phyloP scores from a whole-genome alignment of 2,329 filamentous ascomycete genomes.

The Aureobasidium sp. region DNA sequence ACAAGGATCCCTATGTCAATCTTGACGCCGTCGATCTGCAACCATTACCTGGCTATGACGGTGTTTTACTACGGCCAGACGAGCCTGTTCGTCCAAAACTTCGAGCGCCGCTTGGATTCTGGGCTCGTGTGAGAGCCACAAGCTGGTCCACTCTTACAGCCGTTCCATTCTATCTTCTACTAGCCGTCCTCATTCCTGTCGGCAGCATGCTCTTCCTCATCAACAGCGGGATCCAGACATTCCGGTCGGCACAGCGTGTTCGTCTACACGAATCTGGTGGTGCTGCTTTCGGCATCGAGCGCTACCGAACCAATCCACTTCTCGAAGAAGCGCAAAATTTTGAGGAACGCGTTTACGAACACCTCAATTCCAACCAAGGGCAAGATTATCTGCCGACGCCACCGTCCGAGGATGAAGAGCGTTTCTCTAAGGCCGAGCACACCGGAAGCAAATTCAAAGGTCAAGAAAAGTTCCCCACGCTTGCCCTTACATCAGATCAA shows the following conservation, averaged over 20 bases:
- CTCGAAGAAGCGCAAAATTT: conserved; percentile 67
- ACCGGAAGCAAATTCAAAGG: conserved; percentile 1
- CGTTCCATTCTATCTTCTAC: conserved; percentile 57
- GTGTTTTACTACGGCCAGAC: conserved; percentile 65
- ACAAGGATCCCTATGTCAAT: conserved; percentile 69
- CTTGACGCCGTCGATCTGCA: conserved; percentile 62
- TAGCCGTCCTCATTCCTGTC: conserved; percentile 67
- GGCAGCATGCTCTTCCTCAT: conserved; percentile 64
- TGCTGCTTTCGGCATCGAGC: conserved; percentile 58
- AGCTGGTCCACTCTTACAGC: conserved; percentile 40
- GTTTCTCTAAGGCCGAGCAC: not conserved
- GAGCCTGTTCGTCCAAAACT: conserved; percentile 50
- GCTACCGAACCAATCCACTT: conserved; percentile 69
- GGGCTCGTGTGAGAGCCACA: conserved; percentile 20
- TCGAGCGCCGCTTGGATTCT: conserved; percentile 18
- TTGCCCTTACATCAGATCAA: conserved; percentile 73
- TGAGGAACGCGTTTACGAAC: conserved; percentile 71
- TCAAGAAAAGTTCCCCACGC: conserved; percentile 47
- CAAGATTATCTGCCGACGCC: conserved; percentile 61
- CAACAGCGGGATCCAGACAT: conserved; percentile 70
- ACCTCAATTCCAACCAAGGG: conserved; percentile 54
- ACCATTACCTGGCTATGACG: conserved; percentile 64
- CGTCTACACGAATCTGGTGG: conserved; percentile 59
- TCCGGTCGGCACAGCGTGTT: conserved; percentile 68
- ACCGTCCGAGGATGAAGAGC: conserved; percentile 24